phyloP scores from a whole-genome alignment of 129 eudicot genomes.

The Artemisia annua region DNA sequence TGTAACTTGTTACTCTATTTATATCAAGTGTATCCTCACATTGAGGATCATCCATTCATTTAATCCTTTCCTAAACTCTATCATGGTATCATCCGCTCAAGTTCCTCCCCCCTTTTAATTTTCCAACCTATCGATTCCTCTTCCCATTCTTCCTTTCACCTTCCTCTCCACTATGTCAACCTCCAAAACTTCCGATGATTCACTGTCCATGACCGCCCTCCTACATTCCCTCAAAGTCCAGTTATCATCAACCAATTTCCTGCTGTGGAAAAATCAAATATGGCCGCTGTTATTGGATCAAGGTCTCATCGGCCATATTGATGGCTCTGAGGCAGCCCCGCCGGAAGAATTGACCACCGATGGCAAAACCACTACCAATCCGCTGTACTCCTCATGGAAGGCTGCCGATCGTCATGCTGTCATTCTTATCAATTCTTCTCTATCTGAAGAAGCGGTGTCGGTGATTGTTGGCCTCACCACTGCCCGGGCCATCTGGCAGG shows the following conservation, averaged over 20 bases:
- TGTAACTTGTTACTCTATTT: constrained; percentile 1
- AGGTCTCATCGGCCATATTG: neutral
- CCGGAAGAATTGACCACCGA: neutral
- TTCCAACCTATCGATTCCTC: neutral
- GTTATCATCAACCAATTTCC: neutral
- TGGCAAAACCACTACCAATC: neutral
- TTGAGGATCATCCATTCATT: constrained; percentile 2
- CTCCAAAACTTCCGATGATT: constrained; percentile 2
- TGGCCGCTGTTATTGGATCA: neutral
- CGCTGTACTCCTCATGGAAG: neutral
- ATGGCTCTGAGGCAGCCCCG: neutral
- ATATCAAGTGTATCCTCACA: constrained; percentile 1
- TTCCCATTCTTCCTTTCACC: neutral
- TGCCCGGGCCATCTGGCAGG: neutral
- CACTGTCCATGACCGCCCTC: neutral
- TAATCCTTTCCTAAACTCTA: neutral
- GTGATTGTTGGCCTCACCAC: neutral
- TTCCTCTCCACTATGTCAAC: constrained; percentile 12
- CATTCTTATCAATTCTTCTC: neutral
- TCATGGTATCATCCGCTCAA: neutral
- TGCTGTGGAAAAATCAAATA: neutral
- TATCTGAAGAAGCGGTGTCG: neutral
- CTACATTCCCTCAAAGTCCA: constrained; percentile 3
- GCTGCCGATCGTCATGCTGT: neutral
- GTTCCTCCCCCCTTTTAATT: neutral